Evolutionary conservation across 805 yeast genomes (phyloP).

Genomic region (Cyberlindnera xylosilytica): DNA sequence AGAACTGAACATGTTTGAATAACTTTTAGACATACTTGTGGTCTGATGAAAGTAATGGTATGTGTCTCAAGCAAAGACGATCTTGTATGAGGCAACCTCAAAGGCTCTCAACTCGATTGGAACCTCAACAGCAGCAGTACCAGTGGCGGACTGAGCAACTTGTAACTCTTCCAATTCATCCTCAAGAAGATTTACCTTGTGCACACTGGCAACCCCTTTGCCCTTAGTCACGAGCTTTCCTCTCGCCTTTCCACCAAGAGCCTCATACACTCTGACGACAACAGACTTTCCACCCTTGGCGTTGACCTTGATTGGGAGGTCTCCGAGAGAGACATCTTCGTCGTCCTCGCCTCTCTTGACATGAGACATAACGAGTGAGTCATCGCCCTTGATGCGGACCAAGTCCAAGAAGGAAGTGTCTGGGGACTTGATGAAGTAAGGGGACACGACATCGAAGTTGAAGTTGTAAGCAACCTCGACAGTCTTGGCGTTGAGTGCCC

Average conservation of each 20-base stretch:
- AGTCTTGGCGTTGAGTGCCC: slow-evolving; percentile 58
- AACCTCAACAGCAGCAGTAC: slow-evolving; percentile 20
- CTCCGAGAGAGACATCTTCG: slow-evolving; percentile 42
- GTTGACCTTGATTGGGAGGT: slow-evolving; percentile 39
- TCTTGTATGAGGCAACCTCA: slow-evolving; percentile 57
- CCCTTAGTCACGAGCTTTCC: slow-evolving; percentile 49
- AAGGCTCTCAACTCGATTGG: slow-evolving; percentile 59
- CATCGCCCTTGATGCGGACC: slow-evolving; percentile 43
- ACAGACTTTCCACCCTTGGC: slow-evolving; percentile 50
- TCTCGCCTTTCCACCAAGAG: slow-evolving; percentile 74
- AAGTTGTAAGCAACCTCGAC: slow-evolving; percentile 77
- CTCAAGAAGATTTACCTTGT: slow-evolving; percentile 37
- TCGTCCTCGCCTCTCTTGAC: slow-evolving; percentile 90
- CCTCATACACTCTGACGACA: slow-evolving; percentile 76
- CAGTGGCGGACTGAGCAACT: slow-evolving; percentile 1
- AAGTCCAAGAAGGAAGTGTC: slow-evolving; percentile 30
- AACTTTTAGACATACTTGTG: too few species aligned
- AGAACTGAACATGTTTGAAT: too few species aligned
- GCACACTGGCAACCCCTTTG: slow-evolving; percentile 25
- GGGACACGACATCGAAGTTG: slow-evolving; percentile 46
- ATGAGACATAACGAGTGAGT: slow-evolving; percentile 62
- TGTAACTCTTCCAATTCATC: slow-evolving; percentile 34
- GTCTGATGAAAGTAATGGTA: too few species aligned
- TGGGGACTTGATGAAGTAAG: slow-evolving; percentile 16
- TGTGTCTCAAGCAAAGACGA: slow-evolving; percentile 24